Percentiles rank a stretch among this genome's conserved stretches.
These are phyloP conservation scores for Calonectria pseudoreteaudii DNA, from an alignment of 2,329 filamentous ascomycete genomes.

Conservation along the genomic window DNA sequence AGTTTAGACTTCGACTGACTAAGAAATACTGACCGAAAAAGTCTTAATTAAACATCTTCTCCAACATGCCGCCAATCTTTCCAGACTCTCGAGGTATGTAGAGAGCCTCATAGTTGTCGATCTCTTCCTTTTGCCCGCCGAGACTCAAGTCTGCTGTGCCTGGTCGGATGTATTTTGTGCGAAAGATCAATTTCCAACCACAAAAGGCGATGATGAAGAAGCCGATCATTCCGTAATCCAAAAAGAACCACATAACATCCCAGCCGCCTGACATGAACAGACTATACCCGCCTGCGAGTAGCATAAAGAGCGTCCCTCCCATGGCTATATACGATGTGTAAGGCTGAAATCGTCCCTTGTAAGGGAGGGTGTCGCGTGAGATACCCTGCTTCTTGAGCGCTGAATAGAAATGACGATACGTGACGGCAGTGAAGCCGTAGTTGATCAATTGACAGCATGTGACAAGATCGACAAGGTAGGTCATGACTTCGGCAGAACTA, in stretches of 20 bases:
- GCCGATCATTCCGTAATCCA: slow-evolving; percentile 26
- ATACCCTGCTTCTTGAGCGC: slow-evolving; percentile 21
- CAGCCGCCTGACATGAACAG: slow-evolving; percentile 24
- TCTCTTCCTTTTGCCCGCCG: slow-evolving; percentile 26
- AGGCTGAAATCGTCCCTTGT: slow-evolving; percentile 27
- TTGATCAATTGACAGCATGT: slow-evolving; percentile 30
- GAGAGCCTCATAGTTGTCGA: slow-evolving; percentile 32
- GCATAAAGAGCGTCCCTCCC: slow-evolving; percentile 26
- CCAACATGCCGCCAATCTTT: background rate
- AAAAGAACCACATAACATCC: slow-evolving; percentile 31
- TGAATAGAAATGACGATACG: slow-evolving; percentile 27
- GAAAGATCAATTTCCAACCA: slow-evolving; percentile 24
- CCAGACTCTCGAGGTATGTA: background rate
- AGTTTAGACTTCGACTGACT: background rate
- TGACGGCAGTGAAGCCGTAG: slow-evolving; percentile 28
- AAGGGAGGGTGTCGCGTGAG: slow-evolving; percentile 23
- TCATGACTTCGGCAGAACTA: slow-evolving; percentile 27
- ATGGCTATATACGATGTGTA: slow-evolving; percentile 30
- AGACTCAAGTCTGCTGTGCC: slow-evolving; percentile 31
- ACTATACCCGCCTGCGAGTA: slow-evolving; percentile 26
- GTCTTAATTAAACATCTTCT: background rate
- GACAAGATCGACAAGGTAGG: slow-evolving; percentile 25
- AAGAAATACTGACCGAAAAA: background rate
- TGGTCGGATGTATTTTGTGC: slow-evolving; percentile 23
- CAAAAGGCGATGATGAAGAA: slow-evolving; percentile 26